A percentile compares a stretch with the other conserved stretches of the same genome.
Conservation (phyloP, 1,284 basidiomycete genomes). For the Anthracocystis panici-leucophaei region DNA sequence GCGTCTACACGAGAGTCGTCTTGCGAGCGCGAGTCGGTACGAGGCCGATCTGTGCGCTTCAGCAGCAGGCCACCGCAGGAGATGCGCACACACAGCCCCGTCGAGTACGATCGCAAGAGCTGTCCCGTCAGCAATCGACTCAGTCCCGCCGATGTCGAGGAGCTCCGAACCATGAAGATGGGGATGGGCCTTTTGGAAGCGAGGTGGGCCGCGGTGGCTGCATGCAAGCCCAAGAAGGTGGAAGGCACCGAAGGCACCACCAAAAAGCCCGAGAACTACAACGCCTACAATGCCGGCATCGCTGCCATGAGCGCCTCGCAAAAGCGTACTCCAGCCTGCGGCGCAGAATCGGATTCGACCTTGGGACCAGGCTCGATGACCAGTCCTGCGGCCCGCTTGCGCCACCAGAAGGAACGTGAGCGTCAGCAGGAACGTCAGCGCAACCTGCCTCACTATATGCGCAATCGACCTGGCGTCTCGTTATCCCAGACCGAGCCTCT, state of each 20-base stretch:
- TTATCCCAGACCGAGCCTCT: conserved; percentile 23
- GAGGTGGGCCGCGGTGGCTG: conserved; percentile 62
- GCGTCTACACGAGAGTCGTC: conserved; percentile 54
- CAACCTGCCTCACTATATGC: conserved; percentile 41
- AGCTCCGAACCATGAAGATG: conserved; percentile 66
- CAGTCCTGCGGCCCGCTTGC: conserved; percentile 37
- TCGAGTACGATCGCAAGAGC: conserved; percentile 68
- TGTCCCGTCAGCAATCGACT: conserved; percentile 64
- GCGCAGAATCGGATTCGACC: conserved; percentile 46
- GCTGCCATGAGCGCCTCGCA: conserved; percentile 45
- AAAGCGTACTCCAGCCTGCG: conserved; percentile 26
- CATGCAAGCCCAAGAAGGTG: conserved; percentile 54
- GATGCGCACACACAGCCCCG: conserved; percentile 65
- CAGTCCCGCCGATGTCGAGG: conserved; percentile 64
- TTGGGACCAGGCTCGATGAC: conserved; percentile 32
- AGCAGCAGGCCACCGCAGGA: conserved; percentile 61
- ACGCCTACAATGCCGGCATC: conserved; percentile 52
- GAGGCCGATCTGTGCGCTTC: conserved; percentile 63
- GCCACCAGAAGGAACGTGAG: conserved; percentile 51
- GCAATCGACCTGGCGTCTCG: conserved; percentile 25
- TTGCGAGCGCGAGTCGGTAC: conserved; percentile 52
- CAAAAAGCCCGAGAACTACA: conserved; percentile 40
- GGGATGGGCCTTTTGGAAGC: conserved; percentile 66
- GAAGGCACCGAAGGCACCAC: conserved; percentile 45
- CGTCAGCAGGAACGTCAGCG: conserved; percentile 46